These are phyloP conservation scores for Aspergillus aculeatus DNA, from an alignment of 2,329 filamentous ascomycete species.

Conservation along the genomic window DNA sequence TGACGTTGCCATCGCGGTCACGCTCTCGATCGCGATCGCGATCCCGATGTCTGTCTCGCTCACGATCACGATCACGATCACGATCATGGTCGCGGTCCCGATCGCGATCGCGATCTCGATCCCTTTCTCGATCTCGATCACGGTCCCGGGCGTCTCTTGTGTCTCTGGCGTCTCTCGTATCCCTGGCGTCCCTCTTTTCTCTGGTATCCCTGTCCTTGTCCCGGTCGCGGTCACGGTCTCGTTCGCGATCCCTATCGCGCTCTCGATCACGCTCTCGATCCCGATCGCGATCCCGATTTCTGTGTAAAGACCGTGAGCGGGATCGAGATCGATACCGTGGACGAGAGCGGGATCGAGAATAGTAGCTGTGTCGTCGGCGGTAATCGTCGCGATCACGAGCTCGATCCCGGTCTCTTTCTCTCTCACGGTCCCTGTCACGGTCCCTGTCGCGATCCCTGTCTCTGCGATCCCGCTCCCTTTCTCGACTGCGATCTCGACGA, in stretches of 20 bases:
- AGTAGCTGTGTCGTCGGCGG: constrained; percentile 25
- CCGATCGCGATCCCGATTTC: constrained; percentile 12
- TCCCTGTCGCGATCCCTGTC: constrained; percentile 17
- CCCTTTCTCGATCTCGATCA: constrained; percentile 11
- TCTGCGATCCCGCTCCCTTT: constrained; percentile 21
- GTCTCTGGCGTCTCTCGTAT: not conserved
- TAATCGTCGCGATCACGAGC: constrained; percentile 20
- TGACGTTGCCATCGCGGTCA: not conserved
- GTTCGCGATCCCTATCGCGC: constrained; percentile 7
- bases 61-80: constrained; percentile 13
- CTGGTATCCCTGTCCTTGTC: constrained; percentile 13
- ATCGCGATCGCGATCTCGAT: constrained; percentile 12
- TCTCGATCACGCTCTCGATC: constrained; percentile 10
- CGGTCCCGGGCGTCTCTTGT: constrained; percentile 1
- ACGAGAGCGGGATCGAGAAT: constrained; percentile 26
- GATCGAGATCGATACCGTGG: constrained; percentile 11
- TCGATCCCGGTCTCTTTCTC: constrained; percentile 12
- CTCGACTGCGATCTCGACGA: constrained; percentile 18
- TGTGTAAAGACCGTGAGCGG: constrained; percentile 11
- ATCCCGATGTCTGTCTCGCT: constrained; percentile 13
- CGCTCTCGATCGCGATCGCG: constrained; percentile 1
- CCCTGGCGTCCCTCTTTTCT: not conserved
- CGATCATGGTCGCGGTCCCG: constrained; percentile 12
- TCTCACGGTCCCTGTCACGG: constrained; percentile 12
- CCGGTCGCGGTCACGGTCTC: constrained; percentile 13